These are phyloP conservation scores for Gonium pectorale DNA, from an alignment of 139 green algal genomes.

Conservation along the genomic window DNA sequence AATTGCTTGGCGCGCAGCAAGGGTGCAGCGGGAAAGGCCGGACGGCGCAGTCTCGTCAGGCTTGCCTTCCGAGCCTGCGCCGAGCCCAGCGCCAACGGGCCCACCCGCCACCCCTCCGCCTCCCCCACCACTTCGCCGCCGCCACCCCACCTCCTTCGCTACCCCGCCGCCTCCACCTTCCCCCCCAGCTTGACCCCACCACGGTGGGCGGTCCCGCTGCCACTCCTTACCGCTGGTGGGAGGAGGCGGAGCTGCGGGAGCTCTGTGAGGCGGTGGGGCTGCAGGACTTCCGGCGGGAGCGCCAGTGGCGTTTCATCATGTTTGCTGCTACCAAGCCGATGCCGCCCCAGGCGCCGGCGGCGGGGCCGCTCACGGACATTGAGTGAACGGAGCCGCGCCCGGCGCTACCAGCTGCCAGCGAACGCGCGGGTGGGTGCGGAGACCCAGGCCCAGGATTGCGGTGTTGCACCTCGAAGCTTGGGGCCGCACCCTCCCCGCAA, in stretches of 20 bases:
- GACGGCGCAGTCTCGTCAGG: too few relatives aligned
- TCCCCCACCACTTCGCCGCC: background rate
- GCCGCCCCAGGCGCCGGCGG: too few relatives aligned
- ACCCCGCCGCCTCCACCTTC: background rate
- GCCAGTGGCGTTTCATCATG: constrained; percentile 88
- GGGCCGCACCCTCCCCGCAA: too few relatives aligned
- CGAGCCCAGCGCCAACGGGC: too few relatives aligned
- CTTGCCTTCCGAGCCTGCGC: too few relatives aligned
- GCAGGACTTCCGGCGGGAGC: constrained; percentile 69
- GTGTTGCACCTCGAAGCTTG: too few relatives aligned
- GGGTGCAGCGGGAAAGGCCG: too few relatives aligned
- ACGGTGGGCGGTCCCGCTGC: background rate
- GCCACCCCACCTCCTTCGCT: background rate
- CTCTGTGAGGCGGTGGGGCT: constrained; percentile 49
- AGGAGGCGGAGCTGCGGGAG: constrained; percentile 88
- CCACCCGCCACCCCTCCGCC: background rate
- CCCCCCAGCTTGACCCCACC: constrained; percentile 31
- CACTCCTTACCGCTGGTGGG: constrained; percentile 80
- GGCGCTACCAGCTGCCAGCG: too few relatives aligned
- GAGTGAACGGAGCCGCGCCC: background rate
- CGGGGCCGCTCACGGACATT: too few relatives aligned
- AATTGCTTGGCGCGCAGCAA: too few relatives aligned
- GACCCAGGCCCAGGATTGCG: too few relatives aligned
- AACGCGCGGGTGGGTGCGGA: too few relatives aligned
- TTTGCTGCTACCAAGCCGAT: constrained; percentile 86